Conservation (phyloP, 2,329 filamentous ascomycete genomes). For the Arachnopeziza araneosa region DNA sequence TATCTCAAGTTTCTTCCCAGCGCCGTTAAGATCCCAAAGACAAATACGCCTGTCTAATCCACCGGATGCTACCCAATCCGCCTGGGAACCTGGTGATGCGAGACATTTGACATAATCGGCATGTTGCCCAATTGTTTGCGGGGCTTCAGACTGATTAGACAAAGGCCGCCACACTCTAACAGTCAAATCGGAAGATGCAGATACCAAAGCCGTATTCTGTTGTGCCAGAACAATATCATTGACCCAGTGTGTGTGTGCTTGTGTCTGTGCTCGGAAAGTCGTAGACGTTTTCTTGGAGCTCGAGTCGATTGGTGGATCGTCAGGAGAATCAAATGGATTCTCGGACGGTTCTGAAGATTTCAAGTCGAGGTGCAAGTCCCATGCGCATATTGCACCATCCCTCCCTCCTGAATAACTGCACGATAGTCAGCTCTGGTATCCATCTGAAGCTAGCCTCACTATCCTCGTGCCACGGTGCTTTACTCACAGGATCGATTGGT, state of each 20-base stretch:
- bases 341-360: constrained; percentile 25
- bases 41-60: constrained; percentile 89
- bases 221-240: constrained; percentile 67
- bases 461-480: not conserved
- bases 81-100: constrained; percentile 64
- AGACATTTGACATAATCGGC: constrained; percentile 96
- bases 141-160: constrained; percentile 56
- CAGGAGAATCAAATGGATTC: constrained; percentile 29
- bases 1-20: constrained; percentile 80
- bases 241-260: constrained; percentile 74
- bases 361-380: constrained; percentile 77
- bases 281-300: constrained; percentile 39
- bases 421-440: constrained; percentile 11
- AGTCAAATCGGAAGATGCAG: constrained; percentile 68
- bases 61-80: constrained; percentile 88
- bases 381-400: constrained; percentile 93
- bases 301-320: constrained; percentile 24
- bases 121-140: constrained; percentile 82
- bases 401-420: constrained; percentile 88
- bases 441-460: not conserved
- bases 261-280: constrained; percentile 55
- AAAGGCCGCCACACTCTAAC: constrained; percentile 75
- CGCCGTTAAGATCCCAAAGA: constrained; percentile 88
- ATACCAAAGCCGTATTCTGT: constrained; percentile 60
- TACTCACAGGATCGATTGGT: constrained; percentile 74